A percentile compares a stretch with the other conserved stretches of the same genome.
phyloP scores from a whole-genome alignment of 306 rosid genomes.

The Heteromeles arbutifolia region DNA sequence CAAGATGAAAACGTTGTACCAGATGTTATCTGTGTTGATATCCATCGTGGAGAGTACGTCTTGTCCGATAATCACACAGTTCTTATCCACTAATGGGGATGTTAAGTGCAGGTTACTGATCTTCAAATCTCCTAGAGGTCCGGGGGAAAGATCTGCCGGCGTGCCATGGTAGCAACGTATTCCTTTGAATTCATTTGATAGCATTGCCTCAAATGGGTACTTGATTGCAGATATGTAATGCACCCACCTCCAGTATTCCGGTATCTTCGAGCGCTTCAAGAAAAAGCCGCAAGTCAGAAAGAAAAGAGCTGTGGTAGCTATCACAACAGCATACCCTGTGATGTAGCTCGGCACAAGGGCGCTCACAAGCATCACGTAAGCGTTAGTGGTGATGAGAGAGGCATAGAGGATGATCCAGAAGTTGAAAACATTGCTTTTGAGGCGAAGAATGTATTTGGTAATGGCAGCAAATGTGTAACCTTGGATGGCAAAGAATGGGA shows the following conservation, averaged over 20 bases:
- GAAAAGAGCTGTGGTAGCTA: slow-evolving; percentile 90
- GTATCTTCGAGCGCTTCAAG: slow-evolving; percentile 61
- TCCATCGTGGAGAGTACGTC: slow-evolving; percentile 66
- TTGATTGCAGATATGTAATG: slow-evolving; percentile 83
- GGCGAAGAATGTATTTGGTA: slow-evolving; percentile 46
- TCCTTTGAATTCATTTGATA: slow-evolving; percentile 69
- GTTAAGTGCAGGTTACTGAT: slow-evolving; percentile 23
- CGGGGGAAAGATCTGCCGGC: slow-evolving; percentile 48
- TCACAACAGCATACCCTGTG: slow-evolving; percentile 83
- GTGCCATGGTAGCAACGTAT: slow-evolving; percentile 46
- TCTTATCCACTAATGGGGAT: background rate
- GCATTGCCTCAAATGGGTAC: slow-evolving; percentile 83
- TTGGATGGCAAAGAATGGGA: slow-evolving; percentile 80
- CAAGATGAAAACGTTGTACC: slow-evolving; percentile 55
- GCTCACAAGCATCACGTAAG: slow-evolving; percentile 86
- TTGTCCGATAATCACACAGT: slow-evolving; percentile 54
- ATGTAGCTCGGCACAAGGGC: slow-evolving; percentile 91
- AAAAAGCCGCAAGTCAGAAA: slow-evolving; percentile 86
- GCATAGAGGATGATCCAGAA: slow-evolving; percentile 76
- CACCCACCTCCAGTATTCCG: slow-evolving; percentile 64
- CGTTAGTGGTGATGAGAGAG: slow-evolving; percentile 76
- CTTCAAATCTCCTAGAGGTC: slow-evolving; percentile 55
- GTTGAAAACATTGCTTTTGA: slow-evolving; percentile 32
- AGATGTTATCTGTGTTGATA: slow-evolving; percentile 29
- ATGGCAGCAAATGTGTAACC: slow-evolving; percentile 80